Evolutionary conservation across 2,329 filamentous ascomycete genomes (phyloP), one percentile per base, ranked within the genome.

Genomic region (Venturia nashicola): DNA sequence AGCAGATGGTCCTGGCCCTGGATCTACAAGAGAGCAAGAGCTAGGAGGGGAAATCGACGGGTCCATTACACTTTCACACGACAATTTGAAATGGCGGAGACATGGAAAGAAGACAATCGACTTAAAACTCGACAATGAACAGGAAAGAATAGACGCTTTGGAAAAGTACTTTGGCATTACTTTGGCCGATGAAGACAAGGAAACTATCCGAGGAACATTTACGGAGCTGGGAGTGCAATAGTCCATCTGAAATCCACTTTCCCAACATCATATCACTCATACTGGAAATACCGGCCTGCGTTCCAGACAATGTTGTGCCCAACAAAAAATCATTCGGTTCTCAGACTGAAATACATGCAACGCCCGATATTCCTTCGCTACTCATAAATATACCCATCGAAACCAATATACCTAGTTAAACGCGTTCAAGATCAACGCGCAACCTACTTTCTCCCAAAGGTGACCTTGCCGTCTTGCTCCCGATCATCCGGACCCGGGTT

Each of bases 11-110:
- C 5, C 27, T 36, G 51, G 32, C 36, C 51, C 51, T 9, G 51
- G 51, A 57, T 36, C 51, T n/a, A 32, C 51, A 7, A 32, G 27
- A 8, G 27, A 8, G 51, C 51, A 57, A 20, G 27, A 57, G 18
- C 32, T 57, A 5, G 51, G 23, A 14, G 51, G 14, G 14, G 61
- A 59, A 67, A 65, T 77, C 61, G 65, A 72, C 1, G 76, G 74
- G 18, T 73, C 71, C 3, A 73, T 74, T 40, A 76, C 73, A 4
- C 61, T 82, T 48, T 74, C 78, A 51, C 73, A 77, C 43, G 75
- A 76, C 0, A 69, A 74, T 11, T 74, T 81, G n/a, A 79, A 79
- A 66, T 73, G 75, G 72, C 77, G 78, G 46, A 69, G 78, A 23
- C 70, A 75, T 27, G 78, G 77, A 1, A 71, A 74, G 65, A 78